Evolutionary conservation across 2,329 filamentous ascomycete species (phyloP).

Genomic region (Xylariomycetidae sp.): DNA sequence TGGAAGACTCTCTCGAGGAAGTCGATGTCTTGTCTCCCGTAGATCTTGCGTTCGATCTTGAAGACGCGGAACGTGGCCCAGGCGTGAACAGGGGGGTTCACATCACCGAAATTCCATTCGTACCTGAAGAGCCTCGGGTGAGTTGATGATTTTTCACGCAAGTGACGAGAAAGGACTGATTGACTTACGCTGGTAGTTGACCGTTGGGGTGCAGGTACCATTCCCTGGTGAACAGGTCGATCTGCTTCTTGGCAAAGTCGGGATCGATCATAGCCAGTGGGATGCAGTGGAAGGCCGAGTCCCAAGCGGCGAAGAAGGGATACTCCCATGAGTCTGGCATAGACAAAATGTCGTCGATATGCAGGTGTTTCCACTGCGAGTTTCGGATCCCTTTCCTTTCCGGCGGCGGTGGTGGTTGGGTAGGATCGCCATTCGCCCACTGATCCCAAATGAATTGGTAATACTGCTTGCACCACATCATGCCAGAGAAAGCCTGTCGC

Average conservation of each 20-base stretch:
- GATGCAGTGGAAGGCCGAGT: conserved; percentile 95
- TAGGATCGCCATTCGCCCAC: conserved; percentile 91
- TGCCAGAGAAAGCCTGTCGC: conserved; percentile 86
- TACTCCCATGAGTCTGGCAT: conserved; percentile 99
- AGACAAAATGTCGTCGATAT: conserved; percentile 89
- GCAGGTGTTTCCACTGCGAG: conserved; percentile 86
- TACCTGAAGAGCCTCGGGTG: no score
- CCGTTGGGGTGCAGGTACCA: conserved; percentile 99
- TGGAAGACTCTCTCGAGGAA: conserved; percentile 96
- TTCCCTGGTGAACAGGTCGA: conserved; percentile 91
- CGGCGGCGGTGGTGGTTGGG: conserved; percentile 77
- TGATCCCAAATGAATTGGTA: conserved; percentile 98
- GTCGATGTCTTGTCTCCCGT: conserved; percentile 88
- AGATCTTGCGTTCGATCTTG: conserved; percentile 98
- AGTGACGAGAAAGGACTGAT: no score
- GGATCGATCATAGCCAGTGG: conserved; percentile 95
- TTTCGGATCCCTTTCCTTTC: conserved; percentile 78
- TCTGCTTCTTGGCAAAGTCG: conserved; percentile 95
- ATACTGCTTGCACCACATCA: conserved; percentile 98
- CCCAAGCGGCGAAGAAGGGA: conserved; percentile 96
- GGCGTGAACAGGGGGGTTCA: conserved; percentile 93
- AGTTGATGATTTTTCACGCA: no score
- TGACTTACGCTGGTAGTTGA: conserved; percentile 73
- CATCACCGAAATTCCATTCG: conserved; percentile 97
- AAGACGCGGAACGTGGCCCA: conserved; percentile 95